Evolutionary conservation across 129 eudicot genomes (phyloP).

Genomic region (Pseudognaphalium luteoalbum): DNA sequence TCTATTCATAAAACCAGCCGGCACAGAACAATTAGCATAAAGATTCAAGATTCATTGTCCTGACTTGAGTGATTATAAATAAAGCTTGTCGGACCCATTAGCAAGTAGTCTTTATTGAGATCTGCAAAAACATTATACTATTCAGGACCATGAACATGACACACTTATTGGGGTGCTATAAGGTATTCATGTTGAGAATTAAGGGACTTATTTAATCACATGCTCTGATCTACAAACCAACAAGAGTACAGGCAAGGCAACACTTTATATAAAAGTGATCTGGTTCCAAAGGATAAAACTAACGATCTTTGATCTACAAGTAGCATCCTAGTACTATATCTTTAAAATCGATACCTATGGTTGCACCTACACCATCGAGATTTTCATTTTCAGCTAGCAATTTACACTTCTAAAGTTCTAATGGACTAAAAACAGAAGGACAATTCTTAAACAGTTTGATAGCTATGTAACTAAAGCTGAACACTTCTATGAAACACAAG

Average conservation of each 20-base stretch:
- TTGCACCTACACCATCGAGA: background rate
- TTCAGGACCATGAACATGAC: slow-evolving; percentile 11
- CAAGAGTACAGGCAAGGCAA: background rate
- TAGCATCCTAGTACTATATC: background rate
- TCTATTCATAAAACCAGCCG: slow-evolving; percentile 24
- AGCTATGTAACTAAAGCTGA: background rate
- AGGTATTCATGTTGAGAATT: slow-evolving; percentile 16
- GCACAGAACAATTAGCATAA: slow-evolving; percentile 24
- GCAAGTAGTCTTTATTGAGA: slow-evolving; percentile 31
- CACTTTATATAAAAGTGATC: background rate
- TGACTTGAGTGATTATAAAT: slow-evolving; percentile 4
- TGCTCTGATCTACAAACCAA: slow-evolving; percentile 28
- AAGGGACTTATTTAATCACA: slow-evolving; percentile 7
- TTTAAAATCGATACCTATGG: no score
- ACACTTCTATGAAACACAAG: background rate
- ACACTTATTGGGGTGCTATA: background rate
- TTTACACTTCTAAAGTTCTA: background rate
- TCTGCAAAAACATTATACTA: slow-evolving; percentile 29
- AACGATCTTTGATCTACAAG: background rate
- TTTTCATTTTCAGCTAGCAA: background rate
- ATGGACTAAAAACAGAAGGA: background rate
- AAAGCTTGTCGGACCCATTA: slow-evolving; percentile 26
- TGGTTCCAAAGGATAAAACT: background rate
- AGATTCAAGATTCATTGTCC: slow-evolving; percentile 36
- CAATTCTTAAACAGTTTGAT: background rate